Conservation (phyloP, 306 rosid species). For the Astragalus membranaceus region DNA sequence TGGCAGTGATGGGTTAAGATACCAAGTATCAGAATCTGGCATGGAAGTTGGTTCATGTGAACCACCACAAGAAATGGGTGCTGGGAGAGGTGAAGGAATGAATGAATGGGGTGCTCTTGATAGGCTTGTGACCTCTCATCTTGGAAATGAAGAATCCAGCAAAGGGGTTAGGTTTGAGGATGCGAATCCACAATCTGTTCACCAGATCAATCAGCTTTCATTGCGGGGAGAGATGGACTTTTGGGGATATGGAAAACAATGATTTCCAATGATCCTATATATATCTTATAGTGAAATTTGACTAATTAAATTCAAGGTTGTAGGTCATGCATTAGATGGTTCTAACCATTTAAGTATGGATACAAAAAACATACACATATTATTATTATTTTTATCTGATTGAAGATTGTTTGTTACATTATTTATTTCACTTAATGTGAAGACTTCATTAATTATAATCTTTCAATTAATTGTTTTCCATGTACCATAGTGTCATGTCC, state of each 20-base stretch:
- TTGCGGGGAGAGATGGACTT: constrained; percentile 84
- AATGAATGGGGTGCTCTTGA: constrained; percentile 77
- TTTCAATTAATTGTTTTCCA: constrained; percentile 18
- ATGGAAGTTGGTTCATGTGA: constrained; percentile 47
- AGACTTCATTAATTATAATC: background rate
- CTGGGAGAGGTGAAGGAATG: constrained; percentile 38
- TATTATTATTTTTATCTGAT: background rate
- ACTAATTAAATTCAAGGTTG: background rate
- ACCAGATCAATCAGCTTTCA: constrained; percentile 56
- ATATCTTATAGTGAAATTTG: background rate
- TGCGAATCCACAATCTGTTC: constrained; percentile 31
- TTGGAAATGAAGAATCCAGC: constrained; percentile 53
- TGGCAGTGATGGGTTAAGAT: constrained; percentile 48
- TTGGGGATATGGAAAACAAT: constrained; percentile 74
- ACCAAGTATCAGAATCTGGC: constrained; percentile 48
- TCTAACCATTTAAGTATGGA: constrained; percentile 15
- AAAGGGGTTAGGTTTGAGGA: constrained; percentile 53
- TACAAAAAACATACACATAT: background rate
- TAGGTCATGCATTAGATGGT: constrained; percentile 1
- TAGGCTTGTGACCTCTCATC: constrained; percentile 57
- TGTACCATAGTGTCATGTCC: background rate
- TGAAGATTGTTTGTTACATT: constrained; percentile 13
- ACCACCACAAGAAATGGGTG: constrained; percentile 30
- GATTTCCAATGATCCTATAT: background rate
- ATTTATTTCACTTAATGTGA: background rate